Evolutionary conservation across 2,329 filamentous ascomycete genomes (phyloP), one percentile per base, ranked within the genome.

Genomic region (Diaporthe sp.): DNA sequence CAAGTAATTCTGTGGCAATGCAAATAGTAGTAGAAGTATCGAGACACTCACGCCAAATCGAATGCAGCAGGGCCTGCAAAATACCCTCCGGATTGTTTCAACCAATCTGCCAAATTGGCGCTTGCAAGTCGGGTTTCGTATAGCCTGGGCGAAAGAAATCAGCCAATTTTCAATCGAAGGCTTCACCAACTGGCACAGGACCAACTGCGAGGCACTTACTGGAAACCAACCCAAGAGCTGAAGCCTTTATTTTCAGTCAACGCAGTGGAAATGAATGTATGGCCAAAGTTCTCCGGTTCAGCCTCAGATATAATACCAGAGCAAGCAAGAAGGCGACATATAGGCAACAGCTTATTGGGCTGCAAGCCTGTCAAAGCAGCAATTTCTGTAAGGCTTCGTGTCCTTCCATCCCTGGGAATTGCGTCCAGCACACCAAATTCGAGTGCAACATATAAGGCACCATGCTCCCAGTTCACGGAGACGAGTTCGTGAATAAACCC

Each of bases 41-140:
- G 3, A 17, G 19, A 1, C 19, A 67, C 61, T 67, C 28, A 67
- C 61, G 61, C 61, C 13, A 49, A 10, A 22, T 67, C 61, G 12
- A 67, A 67, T n/a, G 61, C 61, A 6, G 61, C 61, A 49, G 61
- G 42, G 19, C 61, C 61, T n/a, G 42, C 28, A 19, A 67, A 67
- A 25, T 34, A 34, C 0, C n/a, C 42, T 17, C 61, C 34, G 15
- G 42, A 19, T 34, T 49, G 28, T 19, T 67, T 67, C 44, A 67
- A 49, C 61, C 61, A 67, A 13, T 67, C 61, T 22, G 61, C 61
- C 17, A 67, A 22, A n/a, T 67, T 67, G 61, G 61, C 61, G 28
- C 61, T 67, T 22, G 61, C 61, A 34, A 67, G 25, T 1, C 61
- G 61, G 61, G 61, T 67, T n/a, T 67, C 61, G 10, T 67, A 67